phyloP scores from a whole-genome alignment of 352 stramenopile species.

The Globisporangium spinosum region DNA sequence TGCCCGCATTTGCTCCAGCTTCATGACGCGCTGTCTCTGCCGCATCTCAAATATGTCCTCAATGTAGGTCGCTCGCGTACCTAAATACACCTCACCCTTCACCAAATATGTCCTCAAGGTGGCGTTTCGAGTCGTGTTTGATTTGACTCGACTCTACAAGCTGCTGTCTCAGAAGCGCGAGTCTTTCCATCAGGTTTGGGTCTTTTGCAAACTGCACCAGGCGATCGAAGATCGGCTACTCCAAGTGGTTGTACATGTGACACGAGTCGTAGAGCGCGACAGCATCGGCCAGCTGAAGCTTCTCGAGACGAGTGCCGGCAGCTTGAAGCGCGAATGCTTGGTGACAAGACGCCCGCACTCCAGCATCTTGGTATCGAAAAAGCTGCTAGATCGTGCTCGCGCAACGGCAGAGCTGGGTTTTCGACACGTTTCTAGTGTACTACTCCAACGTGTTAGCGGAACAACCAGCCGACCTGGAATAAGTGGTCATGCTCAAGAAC shows the following conservation, averaged over 20 bases:
- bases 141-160: slow-evolving; percentile 45
- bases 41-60: slow-evolving; percentile 47
- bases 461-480: background rate
- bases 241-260: slow-evolving; percentile 65
- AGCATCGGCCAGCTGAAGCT: slow-evolving; percentile 54
- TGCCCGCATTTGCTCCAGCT: slow-evolving; percentile 35
- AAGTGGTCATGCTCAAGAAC: background rate
- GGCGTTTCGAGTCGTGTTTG: slow-evolving; percentile 40
- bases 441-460: slow-evolving; percentile 11
- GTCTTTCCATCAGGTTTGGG: slow-evolving; percentile 48
- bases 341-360: slow-evolving; percentile 28
- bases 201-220: slow-evolving; percentile 68
- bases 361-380: slow-evolving; percentile 28
- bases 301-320: slow-evolving; percentile 36
- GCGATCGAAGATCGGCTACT: slow-evolving; percentile 64
- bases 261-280: slow-evolving; percentile 54
- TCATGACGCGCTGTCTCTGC: slow-evolving; percentile 28
- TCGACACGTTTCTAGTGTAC: slow-evolving; percentile 49
- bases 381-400: slow-evolving; percentile 53
- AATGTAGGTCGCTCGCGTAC: too few species aligned
- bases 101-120: slow-evolving; percentile 52
- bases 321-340: slow-evolving; percentile 53
- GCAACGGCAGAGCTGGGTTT: slow-evolving; percentile 46
- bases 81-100: too few species aligned
- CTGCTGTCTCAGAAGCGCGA: slow-evolving; percentile 45